These are phyloP conservation scores for Xylaria sp. DNA, from an alignment of 495 filamentous ascomycete species.

Conservation along the genomic window DNA sequence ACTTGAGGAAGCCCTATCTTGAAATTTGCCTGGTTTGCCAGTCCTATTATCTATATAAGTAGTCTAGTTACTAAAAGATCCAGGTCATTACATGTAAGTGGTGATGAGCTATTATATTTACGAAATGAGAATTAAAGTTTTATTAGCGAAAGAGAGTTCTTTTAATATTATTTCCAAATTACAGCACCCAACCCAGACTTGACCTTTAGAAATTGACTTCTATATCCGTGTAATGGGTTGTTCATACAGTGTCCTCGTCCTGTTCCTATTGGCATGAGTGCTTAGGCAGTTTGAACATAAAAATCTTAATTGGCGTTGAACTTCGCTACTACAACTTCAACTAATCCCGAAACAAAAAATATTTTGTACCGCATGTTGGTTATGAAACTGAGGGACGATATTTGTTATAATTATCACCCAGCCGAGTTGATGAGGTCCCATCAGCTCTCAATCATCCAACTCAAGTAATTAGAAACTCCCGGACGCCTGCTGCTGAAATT, in stretches of 20 bases:
- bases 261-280: too few relatives aligned
- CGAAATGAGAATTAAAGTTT: background rate
- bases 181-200: background rate
- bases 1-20: background rate
- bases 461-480: background rate
- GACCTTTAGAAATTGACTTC: background rate
- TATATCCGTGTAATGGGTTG: background rate
- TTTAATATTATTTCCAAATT: background rate
- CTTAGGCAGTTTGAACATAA: background rate
- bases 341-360: background rate
- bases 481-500: constrained; percentile 7
- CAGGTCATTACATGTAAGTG: too few relatives aligned
- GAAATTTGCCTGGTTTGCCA: background rate
- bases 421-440: background rate
- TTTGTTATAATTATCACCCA: background rate
- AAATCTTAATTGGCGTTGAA: background rate
- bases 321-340: background rate
- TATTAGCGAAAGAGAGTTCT: background rate
- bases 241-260: background rate
- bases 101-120: too few relatives aligned
- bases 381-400: background rate
- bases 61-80: too few relatives aligned
- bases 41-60: too few relatives aligned
- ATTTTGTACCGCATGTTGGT: background rate
- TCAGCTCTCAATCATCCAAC: background rate